phyloP scores from a whole-genome alignment of 192 early-diverging fungal genomes.

The Coemansia sp. region DNA sequence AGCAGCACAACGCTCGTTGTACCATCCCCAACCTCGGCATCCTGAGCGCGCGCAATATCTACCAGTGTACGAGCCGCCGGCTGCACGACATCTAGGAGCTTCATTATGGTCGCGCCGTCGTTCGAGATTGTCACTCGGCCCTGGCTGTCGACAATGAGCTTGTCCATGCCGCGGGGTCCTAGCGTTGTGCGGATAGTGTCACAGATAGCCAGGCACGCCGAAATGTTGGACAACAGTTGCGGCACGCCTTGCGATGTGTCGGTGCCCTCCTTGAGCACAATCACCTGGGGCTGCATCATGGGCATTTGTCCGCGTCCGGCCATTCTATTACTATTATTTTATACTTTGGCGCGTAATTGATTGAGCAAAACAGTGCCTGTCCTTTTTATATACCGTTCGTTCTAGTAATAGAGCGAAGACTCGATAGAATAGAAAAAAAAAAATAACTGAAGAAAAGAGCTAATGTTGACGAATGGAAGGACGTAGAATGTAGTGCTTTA shows the following conservation, averaged over 20 bases:
- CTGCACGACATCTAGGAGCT: conserved; percentile 96
- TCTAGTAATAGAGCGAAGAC: background rate
- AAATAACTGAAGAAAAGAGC: background rate
- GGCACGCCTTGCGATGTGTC: conserved; percentile 97
- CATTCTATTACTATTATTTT: conserved; percentile 25
- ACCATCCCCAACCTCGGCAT: conserved; percentile 98
- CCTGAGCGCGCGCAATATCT: conserved; percentile 97
- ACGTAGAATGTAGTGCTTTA: background rate
- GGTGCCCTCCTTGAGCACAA: conserved; percentile 98
- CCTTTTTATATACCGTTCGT: background rate
- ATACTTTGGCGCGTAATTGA: background rate
- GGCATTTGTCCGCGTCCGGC: conserved; percentile 47
- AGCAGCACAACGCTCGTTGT: conserved; percentile 97
- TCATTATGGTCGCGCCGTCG: conserved; percentile 99
- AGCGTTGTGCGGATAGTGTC: conserved; percentile 96
- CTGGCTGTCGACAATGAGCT: conserved; percentile 93
- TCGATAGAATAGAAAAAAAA: background rate
- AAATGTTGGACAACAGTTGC: conserved; percentile 97
- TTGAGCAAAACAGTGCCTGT: background rate
- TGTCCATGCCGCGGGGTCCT: conserved; percentile 99
- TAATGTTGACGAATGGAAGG: background rate
- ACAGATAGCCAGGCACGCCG: conserved; percentile 91
- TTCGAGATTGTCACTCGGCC: conserved; percentile 96
- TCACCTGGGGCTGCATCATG: conserved; percentile 95
- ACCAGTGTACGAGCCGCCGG: conserved; percentile 98